Base-by-base conservation (phyloP, 2,329 filamentous ascomycete genomes). In the Huntiella moniliformis region DNA sequence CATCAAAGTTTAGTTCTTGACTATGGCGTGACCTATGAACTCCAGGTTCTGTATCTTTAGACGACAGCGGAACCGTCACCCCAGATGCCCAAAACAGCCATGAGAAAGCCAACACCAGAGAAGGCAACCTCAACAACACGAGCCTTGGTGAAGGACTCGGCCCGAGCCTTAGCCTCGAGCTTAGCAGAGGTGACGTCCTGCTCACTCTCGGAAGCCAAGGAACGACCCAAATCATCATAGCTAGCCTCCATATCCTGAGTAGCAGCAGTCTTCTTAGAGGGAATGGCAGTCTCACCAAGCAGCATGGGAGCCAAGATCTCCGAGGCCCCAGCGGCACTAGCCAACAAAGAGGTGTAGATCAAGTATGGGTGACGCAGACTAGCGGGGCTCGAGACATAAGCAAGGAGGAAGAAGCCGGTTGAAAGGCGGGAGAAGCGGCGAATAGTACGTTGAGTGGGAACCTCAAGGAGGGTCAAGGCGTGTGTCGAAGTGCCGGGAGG, bases 341-440 rank as follows among this genome's bases (percentile, higher is more conserved):
- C 73, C 48, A 86, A 70, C 18, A 85, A 63, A 2, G 78, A 77
- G 11, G 84, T 85, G 76, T 91, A 95, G 49, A 95, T 63, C 18
- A 95, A 76, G 59, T 94, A 96, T 0, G 88, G 88, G 59, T 96
- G 88, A 58, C 81, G 77, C 54, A 74, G 70, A 47, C 77, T 72
- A 18, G 74, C 70, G 0, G 86, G 82, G 2, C 86, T 88, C 53
- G 92, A 66, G 38, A 71, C 60, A 62, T 80, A 95, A 51, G 86
- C 83, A 53, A 88, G 71, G 54, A 84, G 65, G 56, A 95, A 77
- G 28, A 82, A 76, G 44, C 73, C 66, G 45, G 76, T 73, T 44
- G 84, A 77, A 54, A 92, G 62, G 53, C 74, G 67, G 42, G 80
- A 74, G 44, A 92, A 72, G 31, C 71, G 63, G 46, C 78, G 68